phyloP scores from a whole-genome alignment of 345 rosid genomes.

The Melastoma malabathricum region DNA sequence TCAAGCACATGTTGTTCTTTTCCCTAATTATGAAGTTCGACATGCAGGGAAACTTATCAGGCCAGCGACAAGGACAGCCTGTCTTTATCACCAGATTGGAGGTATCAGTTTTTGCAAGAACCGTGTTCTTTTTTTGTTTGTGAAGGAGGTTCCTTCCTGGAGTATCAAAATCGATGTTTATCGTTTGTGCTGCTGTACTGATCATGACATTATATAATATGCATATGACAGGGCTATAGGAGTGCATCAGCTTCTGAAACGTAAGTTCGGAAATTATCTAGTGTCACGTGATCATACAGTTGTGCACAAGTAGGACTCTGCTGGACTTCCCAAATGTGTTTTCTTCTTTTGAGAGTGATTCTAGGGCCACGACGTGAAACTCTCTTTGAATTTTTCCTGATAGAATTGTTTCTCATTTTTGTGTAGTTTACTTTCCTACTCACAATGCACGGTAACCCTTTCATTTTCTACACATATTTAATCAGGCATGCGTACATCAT shows the following conservation, averaged over 20 bases:
- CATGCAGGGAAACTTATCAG: slow-evolving; percentile 80
- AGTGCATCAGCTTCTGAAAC: slow-evolving; percentile 77
- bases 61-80: slow-evolving; percentile 95
- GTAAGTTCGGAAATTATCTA: slow-evolving; percentile 41
- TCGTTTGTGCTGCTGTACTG: neutral
- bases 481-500: no score
- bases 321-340: neutral
- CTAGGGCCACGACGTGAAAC: no score
- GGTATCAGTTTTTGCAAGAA: slow-evolving; percentile 33
- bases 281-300: neutral
- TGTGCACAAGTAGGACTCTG: neutral
- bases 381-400: no score
- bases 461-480: no score
- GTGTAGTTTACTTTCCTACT: no score
- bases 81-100: slow-evolving; percentile 91
- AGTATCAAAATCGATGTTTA: neutral
- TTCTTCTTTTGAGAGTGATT: neutral
- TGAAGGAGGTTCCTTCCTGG: neutral
- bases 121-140: neutral
- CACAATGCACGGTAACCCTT: no score
- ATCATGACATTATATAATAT: neutral
- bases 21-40: no score
- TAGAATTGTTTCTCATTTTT: no score
- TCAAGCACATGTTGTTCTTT: slow-evolving; percentile 7
- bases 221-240: slow-evolving; percentile 70